These are phyloP conservation scores for Aspergillus quadricinctus DNA, from an alignment of 2,329 filamentous ascomycete species.

Conservation along the genomic window DNA sequence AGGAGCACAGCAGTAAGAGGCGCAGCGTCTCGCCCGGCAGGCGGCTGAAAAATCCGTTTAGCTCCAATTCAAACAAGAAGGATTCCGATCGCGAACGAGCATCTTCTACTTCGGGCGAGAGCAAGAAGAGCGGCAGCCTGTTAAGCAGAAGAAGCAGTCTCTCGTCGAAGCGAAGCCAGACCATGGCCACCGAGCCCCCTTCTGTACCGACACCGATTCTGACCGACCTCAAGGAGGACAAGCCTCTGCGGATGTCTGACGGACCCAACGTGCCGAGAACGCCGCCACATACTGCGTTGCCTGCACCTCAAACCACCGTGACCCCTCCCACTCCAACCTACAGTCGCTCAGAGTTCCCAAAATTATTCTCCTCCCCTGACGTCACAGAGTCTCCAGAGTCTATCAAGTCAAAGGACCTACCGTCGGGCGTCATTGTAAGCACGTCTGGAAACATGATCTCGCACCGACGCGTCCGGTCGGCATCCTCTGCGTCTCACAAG, in stretches of 20 bases:
- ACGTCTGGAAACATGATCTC: conserved; percentile 68
- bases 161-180: conserved; percentile 28
- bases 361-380: conserved; percentile 24
- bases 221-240: conserved; percentile 27
- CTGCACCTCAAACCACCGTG: conserved; percentile 49
- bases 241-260: conserved; percentile 19
- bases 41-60: conserved; percentile 69
- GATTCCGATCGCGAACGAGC: conserved; percentile 46
- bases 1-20: conserved; percentile 40
- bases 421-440: conserved; percentile 53
- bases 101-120: conserved; percentile 37
- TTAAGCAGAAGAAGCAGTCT: conserved; percentile 37
- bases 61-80: conserved; percentile 47
- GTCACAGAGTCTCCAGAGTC: conserved; percentile 40
- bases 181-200: conserved; percentile 21
- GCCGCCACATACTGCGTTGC: conserved; percentile 28
- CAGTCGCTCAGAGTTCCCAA: conserved; percentile 31
- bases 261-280: conserved; percentile 24
- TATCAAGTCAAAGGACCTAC: conserved; percentile 23
- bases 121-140: conserved; percentile 37
- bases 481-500: conserved; percentile 48
- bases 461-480: conserved; percentile 61
- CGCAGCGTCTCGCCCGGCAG: conserved; percentile 66
- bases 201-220: conserved; percentile 31
- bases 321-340: conserved; percentile 62